Evolutionary conservation across 2,329 filamentous ascomycete genomes (phyloP).

Genomic region (Pseudomassariella vexata): DNA sequence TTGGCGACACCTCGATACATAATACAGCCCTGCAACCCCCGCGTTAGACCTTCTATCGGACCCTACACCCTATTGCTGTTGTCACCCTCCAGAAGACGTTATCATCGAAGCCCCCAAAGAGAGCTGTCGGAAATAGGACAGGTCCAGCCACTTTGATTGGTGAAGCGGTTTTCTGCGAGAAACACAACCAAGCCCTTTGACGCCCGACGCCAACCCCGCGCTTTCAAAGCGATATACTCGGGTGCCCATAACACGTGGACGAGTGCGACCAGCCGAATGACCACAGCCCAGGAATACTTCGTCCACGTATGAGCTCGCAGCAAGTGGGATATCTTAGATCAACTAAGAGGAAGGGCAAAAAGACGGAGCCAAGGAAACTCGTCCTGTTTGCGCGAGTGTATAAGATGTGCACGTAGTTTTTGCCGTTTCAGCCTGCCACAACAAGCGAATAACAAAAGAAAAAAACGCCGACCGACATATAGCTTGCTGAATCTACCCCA

Average conservation of each 20-base stretch:
- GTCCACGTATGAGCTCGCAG: conserved; percentile 6
- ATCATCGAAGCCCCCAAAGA: not conserved
- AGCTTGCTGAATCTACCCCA: conserved; percentile 3
- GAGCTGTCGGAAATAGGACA: not conserved
- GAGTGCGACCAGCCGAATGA: conserved; percentile 9
- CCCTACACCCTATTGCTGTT: not conserved
- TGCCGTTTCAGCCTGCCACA: too few relatives aligned
- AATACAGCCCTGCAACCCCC: conserved; percentile 1
- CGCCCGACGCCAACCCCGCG: conserved; percentile 8
- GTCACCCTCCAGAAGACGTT: not conserved
- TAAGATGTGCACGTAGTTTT: too few relatives aligned
- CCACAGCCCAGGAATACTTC: conserved; percentile 6
- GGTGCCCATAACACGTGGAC: conserved; percentile 9
- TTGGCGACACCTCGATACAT: conserved; percentile 1
- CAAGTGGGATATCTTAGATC: conserved; percentile 2
- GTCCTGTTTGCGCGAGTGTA: too few relatives aligned
- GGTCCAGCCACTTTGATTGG: conserved; percentile 4
- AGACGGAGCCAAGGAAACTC: too few relatives aligned
- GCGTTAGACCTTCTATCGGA: not conserved
- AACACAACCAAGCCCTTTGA: conserved; percentile 1
- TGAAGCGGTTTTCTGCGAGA: conserved; percentile 1
- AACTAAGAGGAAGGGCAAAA: not conserved
- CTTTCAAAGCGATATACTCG: conserved; percentile 2
- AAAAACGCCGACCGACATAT: conserved; percentile 1
- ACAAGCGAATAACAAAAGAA: conserved; percentile 3